These are phyloP conservation scores for Paraphoma sp. DNA, from an alignment of 2,329 filamentous ascomycete genomes.

Conservation along the genomic window DNA sequence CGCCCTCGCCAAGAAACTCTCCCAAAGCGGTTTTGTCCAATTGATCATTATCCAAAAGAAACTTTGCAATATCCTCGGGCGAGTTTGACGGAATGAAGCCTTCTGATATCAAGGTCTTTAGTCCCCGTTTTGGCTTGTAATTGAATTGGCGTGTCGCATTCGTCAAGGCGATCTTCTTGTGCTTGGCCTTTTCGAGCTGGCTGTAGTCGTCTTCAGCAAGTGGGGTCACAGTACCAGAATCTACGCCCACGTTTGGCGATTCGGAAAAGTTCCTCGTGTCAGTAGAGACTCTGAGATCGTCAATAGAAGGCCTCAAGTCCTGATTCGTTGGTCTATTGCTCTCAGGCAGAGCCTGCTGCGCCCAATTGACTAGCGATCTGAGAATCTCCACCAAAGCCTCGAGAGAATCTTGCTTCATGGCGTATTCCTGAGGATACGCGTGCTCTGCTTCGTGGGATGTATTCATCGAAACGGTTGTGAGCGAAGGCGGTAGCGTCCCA, in stretches of 20 bases:
- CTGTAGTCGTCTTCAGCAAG: slow-evolving; percentile 83
- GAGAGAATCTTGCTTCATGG: slow-evolving; percentile 86
- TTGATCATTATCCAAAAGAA: slow-evolving; percentile 80
- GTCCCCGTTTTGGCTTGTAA: slow-evolving; percentile 93
- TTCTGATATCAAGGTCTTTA: slow-evolving; percentile 82
- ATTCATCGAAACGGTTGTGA: slow-evolving; percentile 79
- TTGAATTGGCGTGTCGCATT: slow-evolving; percentile 94
- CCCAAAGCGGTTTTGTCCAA: slow-evolving; percentile 92
- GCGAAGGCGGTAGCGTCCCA: slow-evolving; percentile 82
- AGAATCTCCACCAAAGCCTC: slow-evolving; percentile 89
- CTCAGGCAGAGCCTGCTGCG: slow-evolving; percentile 68
- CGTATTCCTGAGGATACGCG: slow-evolving; percentile 85
- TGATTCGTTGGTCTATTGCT: slow-evolving; percentile 51
- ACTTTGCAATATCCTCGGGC: slow-evolving; percentile 82
- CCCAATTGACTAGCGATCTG: slow-evolving; percentile 92
- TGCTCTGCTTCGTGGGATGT: slow-evolving; percentile 64
- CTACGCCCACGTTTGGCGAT: slow-evolving; percentile 63
- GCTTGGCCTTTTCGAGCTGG: slow-evolving; percentile 93
- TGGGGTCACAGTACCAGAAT: slow-evolving; percentile 53
- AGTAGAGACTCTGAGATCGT: slow-evolving; percentile 74
- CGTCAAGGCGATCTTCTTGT: slow-evolving; percentile 87
- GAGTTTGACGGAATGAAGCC: slow-evolving; percentile 84
- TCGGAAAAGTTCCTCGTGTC: slow-evolving; percentile 71
- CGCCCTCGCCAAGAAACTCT: slow-evolving; percentile 93
- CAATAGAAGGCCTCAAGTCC: slow-evolving; percentile 60